These are phyloP conservation scores for Acacia confusa DNA, from an alignment of 306 rosid genomes.

Conservation along the genomic window DNA sequence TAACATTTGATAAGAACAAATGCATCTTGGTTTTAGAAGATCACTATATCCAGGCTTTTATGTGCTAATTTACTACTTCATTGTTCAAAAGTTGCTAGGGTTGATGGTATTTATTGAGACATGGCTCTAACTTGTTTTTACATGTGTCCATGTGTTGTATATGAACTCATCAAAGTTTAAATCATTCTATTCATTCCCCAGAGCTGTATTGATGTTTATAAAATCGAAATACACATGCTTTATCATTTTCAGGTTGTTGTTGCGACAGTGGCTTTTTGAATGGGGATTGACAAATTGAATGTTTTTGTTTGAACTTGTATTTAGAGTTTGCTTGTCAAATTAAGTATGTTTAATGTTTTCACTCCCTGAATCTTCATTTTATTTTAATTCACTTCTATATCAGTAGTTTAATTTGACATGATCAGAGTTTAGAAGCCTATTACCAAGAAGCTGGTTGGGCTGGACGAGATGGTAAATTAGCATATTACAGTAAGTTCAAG, in stretches of 20 bases:
- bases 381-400: slow-evolving; percentile 10
- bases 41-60: neutral
- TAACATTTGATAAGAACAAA: neutral
- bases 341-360: slow-evolving; percentile 4
- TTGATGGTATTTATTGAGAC: slow-evolving; percentile 2
- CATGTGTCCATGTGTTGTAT: neutral
- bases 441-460: slow-evolving; percentile 99
- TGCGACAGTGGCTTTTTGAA: slow-evolving; percentile 97
- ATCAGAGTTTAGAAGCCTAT: slow-evolving; percentile 92
- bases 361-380: slow-evolving; percentile 10
- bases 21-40: neutral
- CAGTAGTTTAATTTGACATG: slow-evolving; percentile 23
- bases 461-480: slow-evolving; percentile 91
- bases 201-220: slow-evolving; percentile 6
- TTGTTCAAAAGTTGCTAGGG: neutral
- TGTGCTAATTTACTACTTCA: neutral
- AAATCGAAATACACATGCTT: neutral
- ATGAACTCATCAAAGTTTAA: slow-evolving; percentile 6
- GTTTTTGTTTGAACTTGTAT: slow-evolving; percentile 26
- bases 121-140: slow-evolving; percentile 10
- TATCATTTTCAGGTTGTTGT: slow-evolving; percentile 72
- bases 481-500: slow-evolving; percentile 74
- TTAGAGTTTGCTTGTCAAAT: neutral
- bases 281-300: slow-evolving; percentile 93
- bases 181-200: slow-evolving; percentile 3